Conservation (phyloP, 305 asterid genomes). For the Plantago lanceolata region DNA sequence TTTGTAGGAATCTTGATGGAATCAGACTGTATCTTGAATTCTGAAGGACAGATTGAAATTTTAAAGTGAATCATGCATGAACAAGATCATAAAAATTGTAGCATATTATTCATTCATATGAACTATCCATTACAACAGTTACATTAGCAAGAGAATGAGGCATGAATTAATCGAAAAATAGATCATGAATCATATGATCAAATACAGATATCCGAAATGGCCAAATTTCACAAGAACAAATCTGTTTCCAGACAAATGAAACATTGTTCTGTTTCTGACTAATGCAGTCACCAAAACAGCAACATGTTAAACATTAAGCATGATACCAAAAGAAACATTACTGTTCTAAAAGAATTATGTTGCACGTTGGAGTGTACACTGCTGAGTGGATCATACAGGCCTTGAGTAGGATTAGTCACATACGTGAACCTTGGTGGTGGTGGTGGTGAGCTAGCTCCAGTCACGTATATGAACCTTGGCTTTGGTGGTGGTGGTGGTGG, state of each 20-base stretch:
- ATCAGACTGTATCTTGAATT: too few relatives aligned
- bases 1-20: too few relatives aligned
- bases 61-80: too few relatives aligned
- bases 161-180: neutral
- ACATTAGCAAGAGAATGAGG: neutral
- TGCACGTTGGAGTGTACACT: slow-evolving; percentile 30
- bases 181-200: neutral
- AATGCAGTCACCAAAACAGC: slow-evolving; percentile 18
- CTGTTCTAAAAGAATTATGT: slow-evolving; percentile 1
- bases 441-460: slow-evolving; percentile 23
- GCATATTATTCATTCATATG: neutral
- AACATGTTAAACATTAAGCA: slow-evolving; percentile 28
- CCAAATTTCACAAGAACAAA: neutral
- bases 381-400: slow-evolving; percentile 26
- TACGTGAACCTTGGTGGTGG: slow-evolving; percentile 30
- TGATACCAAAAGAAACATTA: slow-evolving; percentile 22
- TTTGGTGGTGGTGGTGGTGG: slow-evolving; percentile 20
- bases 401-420: slow-evolving; percentile 14
- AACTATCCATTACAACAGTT: neutral
- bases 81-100: too few relatives aligned
- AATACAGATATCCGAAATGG: slow-evolving; percentile 5
- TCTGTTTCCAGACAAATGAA: slow-evolving; percentile 1
- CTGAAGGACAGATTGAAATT: too few relatives aligned
- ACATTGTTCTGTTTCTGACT: neutral
- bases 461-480: slow-evolving; percentile 6